Evolutionary conservation across 2,329 filamentous ascomycete genomes (phyloP).

Genomic region (Orbilia brochopaga): DNA sequence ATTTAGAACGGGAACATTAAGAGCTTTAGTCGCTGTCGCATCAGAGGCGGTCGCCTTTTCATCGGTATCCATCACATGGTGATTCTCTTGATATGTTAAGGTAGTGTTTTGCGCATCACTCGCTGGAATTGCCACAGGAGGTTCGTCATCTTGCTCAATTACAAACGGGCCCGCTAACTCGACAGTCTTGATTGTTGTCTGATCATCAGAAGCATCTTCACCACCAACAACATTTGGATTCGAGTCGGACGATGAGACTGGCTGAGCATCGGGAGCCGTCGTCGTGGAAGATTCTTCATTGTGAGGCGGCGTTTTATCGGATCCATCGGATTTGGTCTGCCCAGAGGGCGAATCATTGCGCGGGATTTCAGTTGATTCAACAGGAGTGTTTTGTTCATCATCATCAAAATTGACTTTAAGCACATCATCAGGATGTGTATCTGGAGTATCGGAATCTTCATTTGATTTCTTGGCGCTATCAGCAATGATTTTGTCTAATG

Average conservation of each 20-base stretch:
- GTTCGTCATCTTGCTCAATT: slow-evolving; percentile 50
- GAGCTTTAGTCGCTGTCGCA: slow-evolving; percentile 29
- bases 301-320: slow-evolving; percentile 3
- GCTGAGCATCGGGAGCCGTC: slow-evolving; percentile 12
- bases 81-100: slow-evolving; percentile 46
- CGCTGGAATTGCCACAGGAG: slow-evolving; percentile 29
- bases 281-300: slow-evolving; percentile 15
- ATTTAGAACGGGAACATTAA: slow-evolving; percentile 48
- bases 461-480: slow-evolving; percentile 41
- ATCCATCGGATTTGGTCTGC: slow-evolving; percentile 28
- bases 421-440: slow-evolving; percentile 47
- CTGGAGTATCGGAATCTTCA: slow-evolving; percentile 40
- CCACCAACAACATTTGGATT: slow-evolving; percentile 39
- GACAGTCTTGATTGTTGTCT: slow-evolving; percentile 34
- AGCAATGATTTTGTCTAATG: slow-evolving; percentile 33
- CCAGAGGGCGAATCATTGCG: slow-evolving; percentile 10
- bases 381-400: slow-evolving; percentile 34
- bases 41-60: slow-evolving; percentile 30
- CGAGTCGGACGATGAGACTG: slow-evolving; percentile 18
- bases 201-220: slow-evolving; percentile 36
- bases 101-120: slow-evolving; percentile 45
- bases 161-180: slow-evolving; percentile 51
- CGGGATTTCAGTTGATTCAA: slow-evolving; percentile 20
- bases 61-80: slow-evolving; percentile 46
- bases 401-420: slow-evolving; percentile 50